Base-by-base conservation (phyloP, 1,284 basidiomycete species). In the Phaffia rhodozyma region DNA sequence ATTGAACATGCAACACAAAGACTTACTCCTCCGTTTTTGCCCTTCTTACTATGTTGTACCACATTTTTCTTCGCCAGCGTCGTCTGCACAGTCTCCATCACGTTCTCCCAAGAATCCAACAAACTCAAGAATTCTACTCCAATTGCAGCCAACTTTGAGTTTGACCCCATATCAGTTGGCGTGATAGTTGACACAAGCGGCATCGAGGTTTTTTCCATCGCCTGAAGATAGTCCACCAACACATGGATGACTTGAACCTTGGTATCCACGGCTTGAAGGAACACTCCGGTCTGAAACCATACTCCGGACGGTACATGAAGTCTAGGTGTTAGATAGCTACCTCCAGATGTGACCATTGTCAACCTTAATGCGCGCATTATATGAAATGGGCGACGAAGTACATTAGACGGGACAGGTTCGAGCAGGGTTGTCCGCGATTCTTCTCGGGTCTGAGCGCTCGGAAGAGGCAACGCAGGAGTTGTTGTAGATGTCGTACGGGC, bases 61-160 rank as follows among this genome's bases (percentile, higher is more conserved):
- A 90, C 86, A 27, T 94, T 77, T 76, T 94, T 96, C 79, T 91
- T 94, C 51, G 85, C 85, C 48, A 97, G 78, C 75, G 92, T 90
- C 79, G 91, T 96, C 61, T 87, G 85, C 72, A 89, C 86, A 69
- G 85, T 86, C 53, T 85, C 84, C 60, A 91, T 84, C 59, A 96
- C 82, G 49, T 84, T 85, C 68, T 97, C 93, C 71, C 93, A 90
- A 47, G 86, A 84, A 34, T 81, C 80, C 11, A 82, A 68, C 25
- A 75, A 73, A 29, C 68, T 68, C 3, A 69, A 66, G 51, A 81
- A 69, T 73, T 81, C 63, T 80, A 84, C 75, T 83, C 87, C 67
- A 84, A 86, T 68, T 86, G 86, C 62, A 89, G 76, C 72, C 13
- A 43, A 43, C 7, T 43, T 43, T 43, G 38, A 43, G 38, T 11